A percentile compares a stretch with the other conserved stretches of the same genome.
Conservation (phyloP, 2,329 filamentous ascomycete genomes). For the Biscogniauxia sp. region DNA sequence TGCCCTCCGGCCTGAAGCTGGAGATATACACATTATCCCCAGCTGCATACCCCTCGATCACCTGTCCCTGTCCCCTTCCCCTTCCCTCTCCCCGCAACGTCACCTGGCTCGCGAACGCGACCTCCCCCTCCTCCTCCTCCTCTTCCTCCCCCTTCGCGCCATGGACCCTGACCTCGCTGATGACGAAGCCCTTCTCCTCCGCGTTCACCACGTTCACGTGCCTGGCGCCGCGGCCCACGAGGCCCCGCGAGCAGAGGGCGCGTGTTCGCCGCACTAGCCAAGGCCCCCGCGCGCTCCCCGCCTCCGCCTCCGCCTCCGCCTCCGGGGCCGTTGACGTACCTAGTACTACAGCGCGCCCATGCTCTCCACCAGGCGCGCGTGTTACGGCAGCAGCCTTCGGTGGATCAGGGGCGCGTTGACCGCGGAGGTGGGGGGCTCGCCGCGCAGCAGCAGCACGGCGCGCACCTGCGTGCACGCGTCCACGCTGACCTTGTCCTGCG, state of each 20-base stretch:
- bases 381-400: slow-evolving; percentile 73
- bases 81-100: slow-evolving; percentile 69
- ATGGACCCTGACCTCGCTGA: slow-evolving; percentile 69
- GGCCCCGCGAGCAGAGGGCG: slow-evolving; percentile 73
- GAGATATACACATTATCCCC: slow-evolving; percentile 66
- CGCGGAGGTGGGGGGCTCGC: slow-evolving; percentile 70
- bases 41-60: slow-evolving; percentile 64
- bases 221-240: slow-evolving; percentile 62
- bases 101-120: slow-evolving; percentile 68
- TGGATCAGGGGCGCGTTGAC: slow-evolving; percentile 84
- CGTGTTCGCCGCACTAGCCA: slow-evolving; percentile 67
- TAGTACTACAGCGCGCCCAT: slow-evolving; percentile 79
- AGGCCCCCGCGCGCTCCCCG: slow-evolving; percentile 78
- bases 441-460: slow-evolving; percentile 67
- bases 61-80: slow-evolving; percentile 31
- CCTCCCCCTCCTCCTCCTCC: no score
- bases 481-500: slow-evolving; percentile 79
- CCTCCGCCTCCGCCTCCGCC: slow-evolving; percentile 57
- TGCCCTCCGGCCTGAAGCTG: slow-evolving; percentile 69
- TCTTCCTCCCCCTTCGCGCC: slow-evolving; percentile 59
- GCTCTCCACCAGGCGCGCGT: slow-evolving; percentile 68
- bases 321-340: slow-evolving; percentile 38
- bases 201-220: slow-evolving; percentile 85
- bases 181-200: slow-evolving; percentile 72
- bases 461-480: slow-evolving; percentile 81